A percentile compares a stretch with the other conserved stretches of the same genome.
Conservation (phyloP, 176 grass and related monocot genomes). For the Rhipidocladum racemiflorum region DNA sequence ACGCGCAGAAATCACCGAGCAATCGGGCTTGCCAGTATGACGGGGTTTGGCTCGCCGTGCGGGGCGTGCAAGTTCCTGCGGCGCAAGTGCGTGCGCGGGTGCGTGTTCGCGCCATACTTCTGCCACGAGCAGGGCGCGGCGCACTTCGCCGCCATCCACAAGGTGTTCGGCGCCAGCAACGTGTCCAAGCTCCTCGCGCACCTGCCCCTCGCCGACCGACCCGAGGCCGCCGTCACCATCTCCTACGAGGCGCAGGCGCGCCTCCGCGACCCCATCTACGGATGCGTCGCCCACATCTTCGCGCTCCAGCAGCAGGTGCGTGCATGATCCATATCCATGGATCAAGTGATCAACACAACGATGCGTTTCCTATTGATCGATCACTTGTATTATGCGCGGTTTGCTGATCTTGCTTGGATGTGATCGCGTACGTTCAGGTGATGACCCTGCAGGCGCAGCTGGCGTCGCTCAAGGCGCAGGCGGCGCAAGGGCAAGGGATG, state of each 20-base stretch:
- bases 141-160: slow-evolving; percentile 95
- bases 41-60: slow-evolving; percentile 88
- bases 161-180: slow-evolving; percentile 96
- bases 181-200: slow-evolving; percentile 91
- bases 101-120: slow-evolving; percentile 96
- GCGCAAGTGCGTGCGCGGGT: slow-evolving; percentile 85
- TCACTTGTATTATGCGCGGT: neutral
- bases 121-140: slow-evolving; percentile 91
- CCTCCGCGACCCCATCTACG: slow-evolving; percentile 88
- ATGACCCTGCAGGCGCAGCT: slow-evolving; percentile 91
- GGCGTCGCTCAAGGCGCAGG: slow-evolving; percentile 70
- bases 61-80: slow-evolving; percentile 96
- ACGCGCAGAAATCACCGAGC: neutral
- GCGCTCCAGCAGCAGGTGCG: slow-evolving; percentile 87
- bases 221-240: slow-evolving; percentile 90
- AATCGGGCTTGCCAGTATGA: slow-evolving; percentile 40
- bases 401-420: neutral
- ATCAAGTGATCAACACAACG: neutral
- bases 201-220: slow-evolving; percentile 66
- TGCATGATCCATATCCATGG: neutral
- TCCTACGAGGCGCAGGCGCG: slow-evolving; percentile 93
- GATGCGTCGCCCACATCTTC: slow-evolving; percentile 95
- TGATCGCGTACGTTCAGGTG: slow-evolving; percentile 35
- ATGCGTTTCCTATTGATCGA: neutral
- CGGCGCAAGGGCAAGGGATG: slow-evolving; percentile 45